Evolutionary conservation across 2,329 filamentous ascomycete genomes (phyloP).

Genomic region (Trichothecium sympodiale): DNA sequence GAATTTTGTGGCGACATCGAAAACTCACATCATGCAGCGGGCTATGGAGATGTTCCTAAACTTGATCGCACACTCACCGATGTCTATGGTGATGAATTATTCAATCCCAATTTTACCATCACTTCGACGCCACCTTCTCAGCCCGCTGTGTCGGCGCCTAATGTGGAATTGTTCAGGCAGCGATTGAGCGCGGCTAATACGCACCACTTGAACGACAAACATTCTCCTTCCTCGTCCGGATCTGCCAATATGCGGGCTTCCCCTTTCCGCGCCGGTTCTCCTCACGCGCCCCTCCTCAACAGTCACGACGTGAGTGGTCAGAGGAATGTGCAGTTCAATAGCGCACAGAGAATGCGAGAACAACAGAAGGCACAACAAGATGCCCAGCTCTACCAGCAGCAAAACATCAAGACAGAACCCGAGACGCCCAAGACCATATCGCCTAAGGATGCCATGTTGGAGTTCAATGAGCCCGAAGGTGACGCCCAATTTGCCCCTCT

Average conservation of each 20-base stretch:
- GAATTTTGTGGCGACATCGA: constrained; percentile 4
- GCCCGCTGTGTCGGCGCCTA: constrained; percentile 31
- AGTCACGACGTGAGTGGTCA: too few species aligned
- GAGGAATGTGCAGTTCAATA: constrained; percentile 29
- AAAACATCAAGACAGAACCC: constrained; percentile 26
- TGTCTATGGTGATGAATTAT: constrained; percentile 74
- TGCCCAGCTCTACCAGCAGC: constrained; percentile 31
- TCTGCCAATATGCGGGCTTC: constrained; percentile 46
- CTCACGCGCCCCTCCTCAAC: constrained; percentile 36
- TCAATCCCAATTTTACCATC: constrained; percentile 57
- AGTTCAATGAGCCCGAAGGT: constrained; percentile 68
- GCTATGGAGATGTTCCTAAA: constrained; percentile 53
- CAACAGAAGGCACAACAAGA: constrained; percentile 51
- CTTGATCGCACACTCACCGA: constrained; percentile 81
- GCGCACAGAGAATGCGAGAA: constrained; percentile 49
- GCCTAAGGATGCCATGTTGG: constrained; percentile 80
- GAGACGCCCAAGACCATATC: constrained; percentile 76
- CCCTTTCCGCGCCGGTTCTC: constrained; percentile 67
- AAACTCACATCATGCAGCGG: constrained; percentile 57
- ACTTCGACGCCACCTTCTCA: constrained; percentile 43
- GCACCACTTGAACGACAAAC: constrained; percentile 52
- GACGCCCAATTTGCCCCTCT: constrained; percentile 60
- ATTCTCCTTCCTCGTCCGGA: constrained; percentile 34
- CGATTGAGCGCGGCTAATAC: constrained; percentile 70
- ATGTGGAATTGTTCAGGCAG: constrained; percentile 56